phyloP scores from a whole-genome alignment of 2,329 filamentous ascomycete species.

The Xylariaceae sp. region DNA sequence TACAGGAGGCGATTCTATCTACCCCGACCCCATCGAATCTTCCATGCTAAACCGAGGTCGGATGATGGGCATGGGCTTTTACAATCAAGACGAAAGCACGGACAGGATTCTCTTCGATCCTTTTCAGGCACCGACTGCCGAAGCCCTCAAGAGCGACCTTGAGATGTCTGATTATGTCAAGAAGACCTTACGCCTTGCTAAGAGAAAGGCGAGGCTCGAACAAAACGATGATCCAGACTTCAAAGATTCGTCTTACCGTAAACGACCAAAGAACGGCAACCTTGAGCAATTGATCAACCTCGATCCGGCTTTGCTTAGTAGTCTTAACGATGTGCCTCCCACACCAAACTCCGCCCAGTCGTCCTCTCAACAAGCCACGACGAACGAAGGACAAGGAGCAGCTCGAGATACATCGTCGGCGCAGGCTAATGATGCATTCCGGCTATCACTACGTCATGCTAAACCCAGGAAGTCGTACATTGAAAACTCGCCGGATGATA shows the following conservation, averaged over 20 bases:
- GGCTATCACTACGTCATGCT: conserved; percentile 47
- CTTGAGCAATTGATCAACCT: conserved; percentile 40
- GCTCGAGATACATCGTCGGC: conserved; percentile 14
- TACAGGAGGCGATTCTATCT: conserved; percentile 25
- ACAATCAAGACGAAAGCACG: conserved; percentile 52
- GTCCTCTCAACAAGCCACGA: conserved; percentile 15
- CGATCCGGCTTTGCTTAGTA: conserved; percentile 48
- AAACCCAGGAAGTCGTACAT: conserved; percentile 48
- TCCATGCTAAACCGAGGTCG: conserved; percentile 42
- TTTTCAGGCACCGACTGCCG: conserved; percentile 48
- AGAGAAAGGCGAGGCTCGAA: conserved; percentile 48
- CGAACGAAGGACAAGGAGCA: conserved; percentile 10
- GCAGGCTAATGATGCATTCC: conserved; percentile 37
- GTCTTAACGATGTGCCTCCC: conserved; percentile 23
- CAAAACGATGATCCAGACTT: conserved; percentile 54
- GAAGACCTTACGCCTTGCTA: conserved; percentile 49
- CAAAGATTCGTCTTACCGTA: conserved; percentile 39
- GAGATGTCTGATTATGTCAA: conserved; percentile 51
- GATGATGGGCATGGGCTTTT: conserved; percentile 56
- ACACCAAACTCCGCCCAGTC: conserved; percentile 21
- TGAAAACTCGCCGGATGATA: conserved; percentile 44
- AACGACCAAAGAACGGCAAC: conserved; percentile 37
- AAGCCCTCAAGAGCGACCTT: conserved; percentile 39
- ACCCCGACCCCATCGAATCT: conserved; percentile 41
- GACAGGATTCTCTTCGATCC: conserved; percentile 57